A percentile compares a stretch with the other conserved stretches of the same genome.
Evolutionary conservation across 257 asterid species (phyloP).

Genomic region (Cinchona pubescens): DNA sequence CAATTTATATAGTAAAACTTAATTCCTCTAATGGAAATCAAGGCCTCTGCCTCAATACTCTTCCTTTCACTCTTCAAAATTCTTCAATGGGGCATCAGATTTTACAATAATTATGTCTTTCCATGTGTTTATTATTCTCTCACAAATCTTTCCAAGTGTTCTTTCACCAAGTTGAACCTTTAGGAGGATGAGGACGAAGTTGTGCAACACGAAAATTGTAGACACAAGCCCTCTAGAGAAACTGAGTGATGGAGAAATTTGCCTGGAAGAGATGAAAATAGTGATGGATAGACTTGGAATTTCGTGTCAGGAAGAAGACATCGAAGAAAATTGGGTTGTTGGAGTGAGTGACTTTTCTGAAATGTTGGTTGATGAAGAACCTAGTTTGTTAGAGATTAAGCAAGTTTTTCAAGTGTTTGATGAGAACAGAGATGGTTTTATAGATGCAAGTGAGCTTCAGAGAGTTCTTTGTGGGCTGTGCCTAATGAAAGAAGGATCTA

Average conservation of each 20-base stretch:
- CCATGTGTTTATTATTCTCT: background rate
- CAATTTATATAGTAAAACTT: background rate
- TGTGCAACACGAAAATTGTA: background rate
- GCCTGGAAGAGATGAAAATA: slow-evolving; percentile 21
- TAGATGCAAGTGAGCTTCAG: slow-evolving; percentile 45
- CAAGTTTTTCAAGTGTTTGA: slow-evolving; percentile 46
- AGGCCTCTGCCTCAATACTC: background rate
- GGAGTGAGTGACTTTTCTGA: slow-evolving; percentile 16
- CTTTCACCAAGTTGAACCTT: background rate
- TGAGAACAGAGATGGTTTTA: slow-evolving; percentile 41
- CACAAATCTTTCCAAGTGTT: background rate
- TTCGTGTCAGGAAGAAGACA: slow-evolving; percentile 21
- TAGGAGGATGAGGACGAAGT: background rate
- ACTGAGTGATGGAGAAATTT: background rate
- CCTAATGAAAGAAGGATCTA: slow-evolving; percentile 27
- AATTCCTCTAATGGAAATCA: background rate
- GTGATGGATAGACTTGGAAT: slow-evolving; percentile 33
- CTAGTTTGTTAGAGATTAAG: slow-evolving; percentile 39
- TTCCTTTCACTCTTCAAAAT: background rate
- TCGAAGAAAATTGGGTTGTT: slow-evolving; percentile 14
- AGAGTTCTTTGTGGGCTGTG: slow-evolving; percentile 34
- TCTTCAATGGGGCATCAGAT: background rate
- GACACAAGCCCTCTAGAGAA: background rate
- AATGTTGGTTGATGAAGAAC: slow-evolving; percentile 29
- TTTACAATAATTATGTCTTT: background rate